A percentile compares a stretch with the other conserved stretches of the same genome.
phyloP scores from a whole-genome alignment of 495 filamentous ascomycete genomes.

The Aspergillus cavernicola region DNA sequence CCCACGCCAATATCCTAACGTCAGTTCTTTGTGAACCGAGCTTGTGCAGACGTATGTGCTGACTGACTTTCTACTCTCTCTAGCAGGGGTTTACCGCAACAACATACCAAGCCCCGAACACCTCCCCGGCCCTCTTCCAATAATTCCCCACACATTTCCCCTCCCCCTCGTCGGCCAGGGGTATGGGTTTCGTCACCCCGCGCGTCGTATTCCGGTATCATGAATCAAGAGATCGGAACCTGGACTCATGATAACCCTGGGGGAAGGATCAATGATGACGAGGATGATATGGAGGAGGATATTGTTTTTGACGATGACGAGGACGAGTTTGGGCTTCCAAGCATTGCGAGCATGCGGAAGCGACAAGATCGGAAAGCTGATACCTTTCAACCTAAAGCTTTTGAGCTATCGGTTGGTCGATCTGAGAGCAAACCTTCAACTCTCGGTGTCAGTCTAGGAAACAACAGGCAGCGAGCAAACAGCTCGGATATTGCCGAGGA shows the following conservation, averaged over 20 bases:
- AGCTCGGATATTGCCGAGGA: slow-evolving; percentile 91
- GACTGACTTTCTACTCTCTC: slow-evolving; percentile 21
- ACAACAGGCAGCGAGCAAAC: slow-evolving; percentile 55
- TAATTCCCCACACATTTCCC: slow-evolving; percentile 37
- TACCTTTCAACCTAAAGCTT: slow-evolving; percentile 37
- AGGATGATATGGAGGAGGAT: slow-evolving; percentile 61
- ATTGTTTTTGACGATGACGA: slow-evolving; percentile 82
- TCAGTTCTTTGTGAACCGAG: slow-evolving; percentile 46
- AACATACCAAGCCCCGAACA: slow-evolving; percentile 57
- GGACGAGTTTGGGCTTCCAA: slow-evolving; percentile 91
- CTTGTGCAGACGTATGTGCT: neutral
- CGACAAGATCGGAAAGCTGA: slow-evolving; percentile 55
- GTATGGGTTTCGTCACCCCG: slow-evolving; percentile 57
- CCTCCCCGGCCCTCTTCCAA: slow-evolving; percentile 50
- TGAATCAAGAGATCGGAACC: slow-evolving; percentile 69
- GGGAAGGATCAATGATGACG: slow-evolving; percentile 24
- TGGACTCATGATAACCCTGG: slow-evolving; percentile 63
- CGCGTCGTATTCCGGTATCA: slow-evolving; percentile 69
- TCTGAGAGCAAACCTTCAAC: slow-evolving; percentile 25
- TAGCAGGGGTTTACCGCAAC: slow-evolving; percentile 49
- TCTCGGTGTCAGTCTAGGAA: slow-evolving; percentile 30
- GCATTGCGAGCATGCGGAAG: slow-evolving; percentile 80
- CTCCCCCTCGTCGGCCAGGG: slow-evolving; percentile 53
- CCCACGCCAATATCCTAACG: slow-evolving; percentile 90
- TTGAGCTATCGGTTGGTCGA: slow-evolving; percentile 43